phyloP scores from a whole-genome alignment of 1,139 yeast genomes.

The Yamadazyma dushanensis region DNA sequence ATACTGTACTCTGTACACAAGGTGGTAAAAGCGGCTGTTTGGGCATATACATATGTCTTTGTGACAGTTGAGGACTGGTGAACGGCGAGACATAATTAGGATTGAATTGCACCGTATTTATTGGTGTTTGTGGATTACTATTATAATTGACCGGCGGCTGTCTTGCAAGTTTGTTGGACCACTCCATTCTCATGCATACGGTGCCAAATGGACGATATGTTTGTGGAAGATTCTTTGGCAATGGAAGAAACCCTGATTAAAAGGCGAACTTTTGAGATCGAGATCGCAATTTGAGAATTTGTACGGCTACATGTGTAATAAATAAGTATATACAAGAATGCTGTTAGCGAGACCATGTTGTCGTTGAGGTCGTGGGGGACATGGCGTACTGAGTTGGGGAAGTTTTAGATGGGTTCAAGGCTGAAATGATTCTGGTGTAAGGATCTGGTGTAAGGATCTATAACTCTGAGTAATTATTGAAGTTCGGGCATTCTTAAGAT shows the following conservation, averaged over 20 bases:
- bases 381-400: no score
- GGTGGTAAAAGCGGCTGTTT: constrained; percentile 5
- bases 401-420: no score
- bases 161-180: constrained; percentile 3
- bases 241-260: neutral
- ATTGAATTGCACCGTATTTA: constrained; percentile 4
- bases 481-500: constrained; percentile 83
- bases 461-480: no score
- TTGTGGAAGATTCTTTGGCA: neutral
- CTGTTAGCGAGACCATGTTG: no score
- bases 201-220: neutral
- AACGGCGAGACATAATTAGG: constrained; percentile 4
- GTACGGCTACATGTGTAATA: neutral
- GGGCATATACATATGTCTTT: constrained; percentile 2
- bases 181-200: constrained; percentile 3
- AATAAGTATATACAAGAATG: neutral
- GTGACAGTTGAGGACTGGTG: constrained; percentile 2
- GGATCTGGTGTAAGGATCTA: no score
- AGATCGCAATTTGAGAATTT: neutral
- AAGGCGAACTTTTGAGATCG: neutral
- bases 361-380: no score
- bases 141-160: constrained; percentile 2
- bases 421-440: no score
- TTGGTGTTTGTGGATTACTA: constrained; percentile 5
- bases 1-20: neutral